Evolutionary conservation across 1,284 basidiomycete species (phyloP), one percentile per base, ranked within the genome.

Genomic region (Leccinum fuscescens): DNA sequence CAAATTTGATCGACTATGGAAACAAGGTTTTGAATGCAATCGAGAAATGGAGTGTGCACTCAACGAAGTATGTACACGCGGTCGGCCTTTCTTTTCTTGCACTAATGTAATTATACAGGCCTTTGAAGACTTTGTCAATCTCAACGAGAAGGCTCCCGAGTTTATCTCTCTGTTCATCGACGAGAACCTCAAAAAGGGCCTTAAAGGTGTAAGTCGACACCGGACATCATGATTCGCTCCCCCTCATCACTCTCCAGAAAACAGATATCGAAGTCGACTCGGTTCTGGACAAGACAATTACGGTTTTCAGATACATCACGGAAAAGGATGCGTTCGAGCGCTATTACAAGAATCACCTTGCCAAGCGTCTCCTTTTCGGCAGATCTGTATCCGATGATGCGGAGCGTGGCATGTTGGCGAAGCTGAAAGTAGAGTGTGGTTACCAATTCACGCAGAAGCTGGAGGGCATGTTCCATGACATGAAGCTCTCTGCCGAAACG

Each of bases 401-500:
- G 2, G 97, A 99, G 74, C 89, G 93, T 56, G 94, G 93, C 60
- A 98, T 99, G 96, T 85, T 99, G 12, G 91, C 94, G 55, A 99
- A 98, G 78, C 88, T 99, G 72, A 99, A 99, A 79, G 83, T 98
- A 44, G 96, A 99, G 76, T 94, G 92, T 69, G 97, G 97, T 7
- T 93, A 92, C 71, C 94, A 96, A 71, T 99, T 98, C 73, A 98
- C 97, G 1, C 94, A 98, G 76, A 97, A 97, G 74, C 80, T 99
- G 66, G 96, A 99, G 75, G 96, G 97, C 58, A 99, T 99, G 97
- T 96, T 99, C 82, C 87, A 96, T 68, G 97, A 99, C 73, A 96
- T 99, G 88, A 93, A 89, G 69, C 76, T 97, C 42, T 96, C 93
- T 17, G 78, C 81, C 27, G 97, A 99, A 59, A 89, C 87, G 7